phyloP scores from a whole-genome alignment of 306 rosid species.

The Trichosanthes truncata region DNA sequence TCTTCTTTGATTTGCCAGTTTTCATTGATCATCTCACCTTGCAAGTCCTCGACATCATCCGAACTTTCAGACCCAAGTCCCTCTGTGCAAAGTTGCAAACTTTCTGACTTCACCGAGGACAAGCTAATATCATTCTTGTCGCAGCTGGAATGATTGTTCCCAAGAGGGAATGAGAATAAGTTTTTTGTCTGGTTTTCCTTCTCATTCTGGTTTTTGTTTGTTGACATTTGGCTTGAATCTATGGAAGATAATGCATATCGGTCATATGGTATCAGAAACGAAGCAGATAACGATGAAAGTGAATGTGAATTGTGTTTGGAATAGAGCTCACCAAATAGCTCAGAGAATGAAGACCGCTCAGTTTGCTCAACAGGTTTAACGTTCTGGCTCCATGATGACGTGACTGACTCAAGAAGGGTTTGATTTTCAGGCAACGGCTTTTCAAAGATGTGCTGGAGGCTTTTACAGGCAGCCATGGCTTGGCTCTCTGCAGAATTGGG shows the following conservation, averaged over 20 bases:
- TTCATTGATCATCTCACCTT: background rate
- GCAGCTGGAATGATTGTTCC: slow-evolving; percentile 9
- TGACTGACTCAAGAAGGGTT: slow-evolving; percentile 45
- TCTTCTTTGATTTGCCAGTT: slow-evolving; percentile 8
- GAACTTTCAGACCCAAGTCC: slow-evolving; percentile 86
- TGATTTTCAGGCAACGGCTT: slow-evolving; percentile 50
- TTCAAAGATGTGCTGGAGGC: slow-evolving; percentile 65
- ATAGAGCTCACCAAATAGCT: slow-evolving; percentile 81
- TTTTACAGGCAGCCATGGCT: slow-evolving; percentile 62
- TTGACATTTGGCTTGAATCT: background rate
- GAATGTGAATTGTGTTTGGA: slow-evolving; percentile 35
- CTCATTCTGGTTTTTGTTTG: background rate
- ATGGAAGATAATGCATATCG: background rate
- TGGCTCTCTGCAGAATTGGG: slow-evolving; percentile 9
- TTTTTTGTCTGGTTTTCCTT: slow-evolving; percentile 12
- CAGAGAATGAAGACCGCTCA: slow-evolving; percentile 38
- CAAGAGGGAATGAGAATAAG: slow-evolving; percentile 5
- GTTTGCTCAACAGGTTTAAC: slow-evolving; percentile 31
- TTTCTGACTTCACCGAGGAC: slow-evolving; percentile 52
- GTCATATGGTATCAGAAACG: background rate
- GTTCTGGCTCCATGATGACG: slow-evolving; percentile 43
- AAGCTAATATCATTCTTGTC: slow-evolving; percentile 43
- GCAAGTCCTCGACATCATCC: slow-evolving; percentile 60
- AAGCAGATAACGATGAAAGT: slow-evolving; percentile 5
- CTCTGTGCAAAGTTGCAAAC: slow-evolving; percentile 76